Percentiles rank a stretch among this genome's conserved stretches.
Conservation (phyloP, 1,284 basidiomycete species). For the Prillingera fragicola region DNA sequence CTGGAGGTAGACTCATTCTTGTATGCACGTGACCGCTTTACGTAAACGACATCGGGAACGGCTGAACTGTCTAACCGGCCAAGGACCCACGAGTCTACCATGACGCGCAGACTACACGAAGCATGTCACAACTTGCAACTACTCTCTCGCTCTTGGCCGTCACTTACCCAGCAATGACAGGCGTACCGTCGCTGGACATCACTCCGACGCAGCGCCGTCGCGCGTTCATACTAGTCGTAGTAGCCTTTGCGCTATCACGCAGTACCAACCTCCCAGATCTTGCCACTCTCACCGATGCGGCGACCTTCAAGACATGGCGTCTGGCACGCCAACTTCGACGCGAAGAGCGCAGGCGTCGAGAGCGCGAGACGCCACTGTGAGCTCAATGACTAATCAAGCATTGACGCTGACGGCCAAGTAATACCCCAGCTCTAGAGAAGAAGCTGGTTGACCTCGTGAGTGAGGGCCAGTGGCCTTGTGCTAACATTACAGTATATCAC, state of each 20-base stretch:
- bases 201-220: conserved; percentile 14
- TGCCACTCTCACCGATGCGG: conserved; percentile 11
- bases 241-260: conserved; percentile 13
- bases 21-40: too few species aligned
- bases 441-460: conserved; percentile 46
- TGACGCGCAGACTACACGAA: too few species aligned
- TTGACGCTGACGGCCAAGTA: conserved; percentile 20
- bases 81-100: too few species aligned
- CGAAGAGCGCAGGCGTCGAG: conserved; percentile 32
- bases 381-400: too few species aligned
- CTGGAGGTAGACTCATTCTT: too few species aligned
- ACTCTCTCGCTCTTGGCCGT: too few species aligned
- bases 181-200: conserved; percentile 13
- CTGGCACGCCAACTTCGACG: conserved; percentile 16
- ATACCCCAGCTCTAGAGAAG: conserved; percentile 47
- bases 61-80: too few species aligned
- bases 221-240: conserved; percentile 13
- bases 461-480: background rate
- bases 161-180: too few species aligned
- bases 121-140: too few species aligned
- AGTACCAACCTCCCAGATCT: background rate
- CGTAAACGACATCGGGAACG: too few species aligned
- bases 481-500: conserved; percentile 38
- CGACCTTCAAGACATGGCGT: conserved; percentile 30
- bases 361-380: conserved; percentile 43